phyloP scores from a whole-genome alignment of 306 rosid genomes.

The Corylus americana region DNA sequence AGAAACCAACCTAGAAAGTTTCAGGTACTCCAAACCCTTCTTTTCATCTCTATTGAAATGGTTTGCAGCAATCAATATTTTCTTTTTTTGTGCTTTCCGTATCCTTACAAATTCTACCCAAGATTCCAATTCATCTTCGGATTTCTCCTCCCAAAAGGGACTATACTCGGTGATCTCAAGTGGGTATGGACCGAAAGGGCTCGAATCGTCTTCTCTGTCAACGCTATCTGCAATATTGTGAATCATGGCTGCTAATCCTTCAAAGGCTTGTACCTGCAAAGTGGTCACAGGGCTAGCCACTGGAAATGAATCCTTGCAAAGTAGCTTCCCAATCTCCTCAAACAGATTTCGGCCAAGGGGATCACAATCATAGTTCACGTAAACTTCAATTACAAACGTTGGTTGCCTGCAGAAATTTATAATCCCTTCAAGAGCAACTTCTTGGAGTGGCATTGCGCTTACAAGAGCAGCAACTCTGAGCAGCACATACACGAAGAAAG shows the following conservation, averaged over 20 bases:
- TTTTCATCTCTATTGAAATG: constrained; percentile 83
- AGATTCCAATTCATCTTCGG: constrained; percentile 41
- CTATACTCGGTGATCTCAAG: constrained; percentile 49
- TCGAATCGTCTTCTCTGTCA: constrained; percentile 50
- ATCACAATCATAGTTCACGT: constrained; percentile 78
- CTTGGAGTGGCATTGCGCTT: constrained; percentile 67
- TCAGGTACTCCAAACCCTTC: constrained; percentile 81
- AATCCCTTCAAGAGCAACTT: constrained; percentile 84
- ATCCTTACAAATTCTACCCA: constrained; percentile 63
- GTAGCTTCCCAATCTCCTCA: constrained; percentile 73
- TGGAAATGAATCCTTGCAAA: constrained; percentile 81
- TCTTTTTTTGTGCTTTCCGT: constrained; percentile 73
- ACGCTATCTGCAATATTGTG: constrained; percentile 85
- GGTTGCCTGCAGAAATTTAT: constrained; percentile 87
- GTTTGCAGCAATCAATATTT: constrained; percentile 67
- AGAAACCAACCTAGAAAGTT: constrained; percentile 56
- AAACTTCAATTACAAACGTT: constrained; percentile 59
- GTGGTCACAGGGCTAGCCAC: constrained; percentile 45
- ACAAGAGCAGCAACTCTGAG: constrained; percentile 54
- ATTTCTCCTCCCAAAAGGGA: constrained; percentile 77
- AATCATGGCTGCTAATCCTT: constrained; percentile 65
- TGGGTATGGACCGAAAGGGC: constrained; percentile 39
- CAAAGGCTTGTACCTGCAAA: constrained; percentile 78
- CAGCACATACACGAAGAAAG: constrained; percentile 68
- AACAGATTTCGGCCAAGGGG: constrained; percentile 63